A percentile compares a stretch with the other conserved stretches of the same genome.
Conservation (phyloP, 768 basidiomycete genomes). For the Naganishia kalamii region DNA sequence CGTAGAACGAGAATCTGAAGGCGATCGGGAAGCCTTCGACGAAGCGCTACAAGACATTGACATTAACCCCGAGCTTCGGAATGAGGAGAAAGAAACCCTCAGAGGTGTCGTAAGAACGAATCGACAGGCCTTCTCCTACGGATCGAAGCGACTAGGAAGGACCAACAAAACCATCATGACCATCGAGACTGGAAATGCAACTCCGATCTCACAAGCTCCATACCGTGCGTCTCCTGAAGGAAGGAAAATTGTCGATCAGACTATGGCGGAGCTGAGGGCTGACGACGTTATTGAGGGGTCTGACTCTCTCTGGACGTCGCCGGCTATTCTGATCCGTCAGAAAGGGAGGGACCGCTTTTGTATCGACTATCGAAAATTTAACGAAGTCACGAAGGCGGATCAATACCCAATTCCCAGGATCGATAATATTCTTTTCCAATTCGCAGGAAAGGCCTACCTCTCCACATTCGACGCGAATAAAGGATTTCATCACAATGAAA, state of each 20-base stretch:
- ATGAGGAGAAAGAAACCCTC: neutral
- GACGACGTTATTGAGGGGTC: conserved; percentile 23
- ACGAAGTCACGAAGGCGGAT: conserved; percentile 19
- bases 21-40: neutral
- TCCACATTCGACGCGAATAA: conserved; percentile 20
- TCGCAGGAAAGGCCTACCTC: conserved; percentile 12
- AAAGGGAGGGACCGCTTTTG: conserved; percentile 23
- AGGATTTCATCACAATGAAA: conserved; percentile 14
- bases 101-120: neutral
- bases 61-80: conserved; percentile 7
- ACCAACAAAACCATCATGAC: conserved; percentile 11
- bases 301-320: conserved; percentile 22
- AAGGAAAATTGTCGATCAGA: conserved; percentile 5
- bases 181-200: conserved; percentile 2
- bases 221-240: conserved; percentile 19
- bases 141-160: neutral
- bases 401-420: conserved; percentile 21
- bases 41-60: neutral
- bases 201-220: conserved; percentile 5
- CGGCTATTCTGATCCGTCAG: conserved; percentile 17
- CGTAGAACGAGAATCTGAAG: neutral
- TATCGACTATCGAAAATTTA: conserved; percentile 21
- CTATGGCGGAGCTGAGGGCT: conserved; percentile 7
- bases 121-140: conserved; percentile 16
- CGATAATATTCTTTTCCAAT: conserved; percentile 13